phyloP scores from a whole-genome alignment of 805 yeast genomes.

The Yueomyces sp. region DNA sequence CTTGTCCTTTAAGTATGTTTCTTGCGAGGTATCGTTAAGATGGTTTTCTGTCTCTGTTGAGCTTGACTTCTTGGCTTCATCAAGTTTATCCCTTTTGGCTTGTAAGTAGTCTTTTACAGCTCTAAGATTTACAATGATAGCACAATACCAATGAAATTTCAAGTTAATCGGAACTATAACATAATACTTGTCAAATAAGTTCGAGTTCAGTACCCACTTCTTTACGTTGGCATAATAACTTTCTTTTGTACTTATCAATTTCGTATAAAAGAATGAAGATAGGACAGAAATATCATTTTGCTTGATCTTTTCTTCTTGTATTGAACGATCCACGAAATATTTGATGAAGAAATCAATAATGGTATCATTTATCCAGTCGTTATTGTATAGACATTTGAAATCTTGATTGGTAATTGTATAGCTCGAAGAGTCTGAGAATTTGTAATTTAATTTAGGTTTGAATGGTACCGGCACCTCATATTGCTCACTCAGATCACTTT shows the following conservation, averaged over 20 bases:
- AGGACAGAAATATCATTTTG: conserved; percentile 39
- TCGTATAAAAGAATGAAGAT: conserved; percentile 74
- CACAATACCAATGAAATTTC: conserved; percentile 77
- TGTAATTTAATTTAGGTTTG: conserved; percentile 33
- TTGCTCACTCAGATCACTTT: not conserved
- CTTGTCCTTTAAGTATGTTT: not conserved
- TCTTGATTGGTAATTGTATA: conserved; percentile 56
- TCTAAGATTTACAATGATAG: conserved; percentile 39
- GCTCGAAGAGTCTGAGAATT: conserved; percentile 39
- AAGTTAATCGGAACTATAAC: conserved; percentile 75
- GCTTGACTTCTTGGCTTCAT: not conserved
- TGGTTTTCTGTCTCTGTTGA: not conserved
- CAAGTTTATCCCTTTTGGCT: not conserved
- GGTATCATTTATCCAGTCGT: conserved; percentile 83
- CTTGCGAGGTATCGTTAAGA: not conserved
- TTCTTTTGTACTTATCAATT: conserved; percentile 30
- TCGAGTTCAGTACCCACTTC: conserved; percentile 66
- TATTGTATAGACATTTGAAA: conserved; percentile 63
- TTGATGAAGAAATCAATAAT: conserved; percentile 74
- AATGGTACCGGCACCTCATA: conserved; percentile 17
- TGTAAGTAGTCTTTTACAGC: conserved; percentile 2
- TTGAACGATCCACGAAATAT: conserved; percentile 33
- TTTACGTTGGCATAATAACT: conserved; percentile 48
- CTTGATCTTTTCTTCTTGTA: conserved; percentile 18
- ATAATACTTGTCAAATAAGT: conserved; percentile 43